Evolutionary conservation across 2,329 filamentous ascomycete species (phyloP), one percentile per base, ranked within the genome.

Genomic region (Verticillium albo-atrum): DNA sequence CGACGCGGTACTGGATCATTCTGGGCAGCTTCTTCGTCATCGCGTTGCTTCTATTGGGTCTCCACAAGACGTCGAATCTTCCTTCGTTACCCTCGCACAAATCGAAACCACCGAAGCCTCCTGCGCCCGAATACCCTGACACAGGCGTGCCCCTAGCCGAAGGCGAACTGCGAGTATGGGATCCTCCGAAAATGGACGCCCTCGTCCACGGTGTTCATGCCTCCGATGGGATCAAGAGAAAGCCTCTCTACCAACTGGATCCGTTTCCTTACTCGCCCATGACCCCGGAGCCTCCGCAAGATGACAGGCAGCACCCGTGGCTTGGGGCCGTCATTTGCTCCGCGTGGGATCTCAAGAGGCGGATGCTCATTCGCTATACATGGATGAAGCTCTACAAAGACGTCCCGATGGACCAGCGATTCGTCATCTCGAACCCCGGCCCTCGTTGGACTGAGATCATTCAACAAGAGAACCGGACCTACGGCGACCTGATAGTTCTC

Each of bases 401-500:
- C 42, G 61, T 70, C 1, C 66, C 71, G 7, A 69, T 73, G 27
- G 68, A 68, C 14, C 61, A 62, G 2, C 68, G 68, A 14, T 73
- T 73, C 56, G 70, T 73, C 12, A 64, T 73, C 7, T 64, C 70
- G 0, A 72, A 73, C 52, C 71, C 71, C 1, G 67, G 66, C 0
- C 59, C 64, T 4, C 59, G 50, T 4, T 71, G 68, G 70, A 64
- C 56, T 1, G 62, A 68, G 6, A 58, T 65, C 1, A 62, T 72
- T 20, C 59, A 61, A 3, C 63, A 60, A 30, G 70, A 73, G 61
- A 72, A 72, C 57, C 63, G 63, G 27, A 72, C 71, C 1, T 71
- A 67, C 62, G 71, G 71, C 14, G 71, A 73, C 57, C 65, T 73
- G 35, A 71, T 73, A 60, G 66, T 73, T 1, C 70, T 73, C 3